Evolutionary conservation across 345 rosid species (phyloP).

Genomic region (Murraya koenigii): DNA sequence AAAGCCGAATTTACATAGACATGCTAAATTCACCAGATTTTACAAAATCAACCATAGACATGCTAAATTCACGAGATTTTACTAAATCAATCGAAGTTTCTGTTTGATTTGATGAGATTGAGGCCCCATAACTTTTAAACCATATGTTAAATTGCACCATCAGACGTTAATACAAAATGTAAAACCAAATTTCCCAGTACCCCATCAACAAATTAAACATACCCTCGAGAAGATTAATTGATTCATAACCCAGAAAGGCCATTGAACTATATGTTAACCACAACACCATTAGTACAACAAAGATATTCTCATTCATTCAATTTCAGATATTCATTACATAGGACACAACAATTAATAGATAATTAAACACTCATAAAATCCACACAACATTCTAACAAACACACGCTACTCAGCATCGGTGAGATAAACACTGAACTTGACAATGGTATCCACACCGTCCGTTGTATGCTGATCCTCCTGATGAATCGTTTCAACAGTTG

Average conservation of each 20-base stretch:
- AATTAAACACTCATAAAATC: background rate
- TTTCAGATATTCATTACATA: background rate
- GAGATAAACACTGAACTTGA: constrained; percentile 61
- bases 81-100: too few relatives aligned
- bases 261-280: background rate
- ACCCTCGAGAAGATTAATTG: background rate
- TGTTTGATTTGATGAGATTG: too few relatives aligned
- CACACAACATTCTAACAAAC: background rate
- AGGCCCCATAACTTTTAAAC: too few relatives aligned
- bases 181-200: too few relatives aligned
- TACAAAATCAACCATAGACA: too few relatives aligned
- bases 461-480: constrained; percentile 68
- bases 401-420: constrained; percentile 26
- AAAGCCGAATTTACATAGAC: too few relatives aligned
- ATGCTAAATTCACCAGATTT: too few relatives aligned
- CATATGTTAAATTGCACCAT: too few relatives aligned
- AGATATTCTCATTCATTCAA: background rate
- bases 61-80: too few relatives aligned
- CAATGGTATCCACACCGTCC: constrained; percentile 79
- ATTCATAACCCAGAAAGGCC: background rate
- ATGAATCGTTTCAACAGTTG: constrained; percentile 62
- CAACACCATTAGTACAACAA: background rate
- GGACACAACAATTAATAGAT: background rate
- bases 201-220: too few relatives aligned
- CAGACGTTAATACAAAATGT: too few relatives aligned